These are phyloP conservation scores for Chaetomiaceae sp. DNA, from an alignment of 2,329 filamentous ascomycete genomes.

Conservation along the genomic window DNA sequence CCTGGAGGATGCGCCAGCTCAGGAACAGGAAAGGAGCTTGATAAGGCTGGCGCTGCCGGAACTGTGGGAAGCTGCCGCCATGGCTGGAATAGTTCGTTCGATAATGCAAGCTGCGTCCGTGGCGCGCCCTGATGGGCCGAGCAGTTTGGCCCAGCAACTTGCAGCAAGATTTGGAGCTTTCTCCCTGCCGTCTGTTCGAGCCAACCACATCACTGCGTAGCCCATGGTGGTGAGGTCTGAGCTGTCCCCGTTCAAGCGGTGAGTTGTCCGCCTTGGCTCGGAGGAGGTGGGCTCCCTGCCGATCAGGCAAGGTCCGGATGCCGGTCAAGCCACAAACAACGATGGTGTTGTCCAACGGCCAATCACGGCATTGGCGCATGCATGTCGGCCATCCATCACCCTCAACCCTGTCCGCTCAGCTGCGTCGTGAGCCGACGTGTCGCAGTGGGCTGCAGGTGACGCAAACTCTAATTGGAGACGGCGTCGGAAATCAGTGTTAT, in stretches of 20 bases:
- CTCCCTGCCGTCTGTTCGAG: constrained; percentile 7
- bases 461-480: too few species aligned
- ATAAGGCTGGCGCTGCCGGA: constrained; percentile 2
- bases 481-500: too few species aligned
- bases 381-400: constrained; percentile 1
- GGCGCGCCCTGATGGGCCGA: constrained; percentile 23
- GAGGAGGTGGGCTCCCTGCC: constrained; percentile 13
- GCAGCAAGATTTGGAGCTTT: constrained; percentile 9
- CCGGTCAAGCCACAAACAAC: constrained; percentile 6
- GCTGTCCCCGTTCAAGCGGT: constrained; percentile 10
- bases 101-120: constrained; percentile 11
- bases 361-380: constrained; percentile 9
- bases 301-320: constrained; percentile 13
- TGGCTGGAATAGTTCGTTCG: constrained; percentile 8
- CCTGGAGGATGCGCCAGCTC: too few species aligned
- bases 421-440: constrained; percentile 1
- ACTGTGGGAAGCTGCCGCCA: neutral
- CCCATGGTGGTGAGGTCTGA: constrained; percentile 5
- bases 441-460: constrained; percentile 20
- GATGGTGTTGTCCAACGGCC: constrained; percentile 5
- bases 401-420: neutral
- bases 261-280: constrained; percentile 8
- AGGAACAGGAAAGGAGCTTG: constrained; percentile 13
- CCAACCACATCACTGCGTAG: constrained; percentile 12
- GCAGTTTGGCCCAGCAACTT: neutral